Conservation (phyloP, 2,329 filamentous ascomycete species). For the Domatiomyces globalis region DNA sequence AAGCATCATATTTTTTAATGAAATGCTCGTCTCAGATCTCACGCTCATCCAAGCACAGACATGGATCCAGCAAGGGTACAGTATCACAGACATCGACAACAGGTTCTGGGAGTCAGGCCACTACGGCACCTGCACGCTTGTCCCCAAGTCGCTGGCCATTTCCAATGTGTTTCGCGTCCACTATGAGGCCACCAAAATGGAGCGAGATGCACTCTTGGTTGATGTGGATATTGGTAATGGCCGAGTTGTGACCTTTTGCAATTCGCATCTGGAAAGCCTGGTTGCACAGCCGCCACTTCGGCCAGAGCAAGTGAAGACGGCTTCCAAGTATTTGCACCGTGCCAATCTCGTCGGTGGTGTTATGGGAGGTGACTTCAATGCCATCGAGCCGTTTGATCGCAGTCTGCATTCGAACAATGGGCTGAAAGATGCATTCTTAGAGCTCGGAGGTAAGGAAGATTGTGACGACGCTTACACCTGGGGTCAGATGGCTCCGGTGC, state of each 20-base stretch:
- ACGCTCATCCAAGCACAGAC: constrained; percentile 28
- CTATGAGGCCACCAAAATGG: constrained; percentile 36
- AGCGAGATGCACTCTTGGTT: constrained; percentile 42
- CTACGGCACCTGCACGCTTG: constrained; percentile 41
- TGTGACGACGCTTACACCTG: constrained; percentile 42
- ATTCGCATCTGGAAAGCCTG: constrained; percentile 45
- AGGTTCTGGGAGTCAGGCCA: constrained; percentile 31
- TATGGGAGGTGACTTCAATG: constrained; percentile 44
- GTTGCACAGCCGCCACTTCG: constrained; percentile 35
- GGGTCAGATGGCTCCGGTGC: constrained; percentile 39
- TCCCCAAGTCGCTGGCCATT: constrained; percentile 36
- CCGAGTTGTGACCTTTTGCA: constrained; percentile 35
- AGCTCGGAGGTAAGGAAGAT: constrained; percentile 37
- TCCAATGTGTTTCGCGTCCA: constrained; percentile 37
- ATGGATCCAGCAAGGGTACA: constrained; percentile 37
- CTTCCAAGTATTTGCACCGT: constrained; percentile 31
- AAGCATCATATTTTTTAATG: constrained; percentile 38
- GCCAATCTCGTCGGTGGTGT: constrained; percentile 28
- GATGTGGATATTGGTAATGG: constrained; percentile 28
- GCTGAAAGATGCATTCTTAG: constrained; percentile 40
- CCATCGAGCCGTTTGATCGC: constrained; percentile 41
- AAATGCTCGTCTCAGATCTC: constrained; percentile 37
- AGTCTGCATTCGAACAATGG: constrained; percentile 35
- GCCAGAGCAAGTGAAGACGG: constrained; percentile 34
- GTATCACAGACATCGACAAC: constrained; percentile 34